phyloP scores from a whole-genome alignment of 2,329 filamentous ascomycete species.

The Penicillium freii region DNA sequence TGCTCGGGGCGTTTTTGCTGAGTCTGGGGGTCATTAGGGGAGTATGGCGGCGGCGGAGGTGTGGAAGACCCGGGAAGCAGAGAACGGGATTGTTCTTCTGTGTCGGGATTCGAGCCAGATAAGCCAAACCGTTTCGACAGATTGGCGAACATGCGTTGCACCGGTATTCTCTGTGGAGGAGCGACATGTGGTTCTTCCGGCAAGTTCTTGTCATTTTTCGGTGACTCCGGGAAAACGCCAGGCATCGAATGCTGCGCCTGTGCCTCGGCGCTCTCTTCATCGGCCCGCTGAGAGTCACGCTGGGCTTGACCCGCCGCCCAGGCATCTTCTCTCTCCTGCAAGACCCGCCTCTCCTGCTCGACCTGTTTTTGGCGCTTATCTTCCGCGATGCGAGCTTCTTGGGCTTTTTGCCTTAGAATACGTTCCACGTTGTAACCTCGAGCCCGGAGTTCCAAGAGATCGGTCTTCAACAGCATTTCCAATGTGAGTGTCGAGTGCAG shows the following conservation, averaged over 20 bases:
- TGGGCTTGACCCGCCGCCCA: constrained; percentile 46
- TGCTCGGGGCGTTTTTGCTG: constrained; percentile 29
- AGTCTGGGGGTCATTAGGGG: constrained; percentile 33
- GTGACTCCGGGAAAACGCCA: constrained; percentile 68
- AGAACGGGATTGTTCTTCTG: constrained; percentile 26
- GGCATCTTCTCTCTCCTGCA: constrained; percentile 59
- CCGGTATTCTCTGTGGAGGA: constrained; percentile 29
- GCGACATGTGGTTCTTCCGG: constrained; percentile 23
- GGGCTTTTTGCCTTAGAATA: constrained; percentile 82
- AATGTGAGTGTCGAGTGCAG: constrained; percentile 88
- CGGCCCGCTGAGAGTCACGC: constrained; percentile 33
- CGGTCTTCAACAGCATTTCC: constrained; percentile 84
- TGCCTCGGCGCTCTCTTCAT: constrained; percentile 24
- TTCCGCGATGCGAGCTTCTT: constrained; percentile 83
- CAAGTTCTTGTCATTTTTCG: constrained; percentile 46
- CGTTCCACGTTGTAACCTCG: constrained; percentile 97
- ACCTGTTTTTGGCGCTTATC: constrained; percentile 71
- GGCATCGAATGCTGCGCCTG: constrained; percentile 60
- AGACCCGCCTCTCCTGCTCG: constrained; percentile 67
- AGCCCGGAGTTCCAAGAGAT: constrained; percentile 74
- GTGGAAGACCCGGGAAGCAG: constrained; percentile 24
- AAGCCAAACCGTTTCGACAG: constrained; percentile 68
- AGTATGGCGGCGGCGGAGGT: constrained; percentile 45
- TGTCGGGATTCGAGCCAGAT: constrained; percentile 22
- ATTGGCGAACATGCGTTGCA: constrained; percentile 64